Evolutionary conservation across 768 basidiomycete genomes (phyloP).

Genomic region (Phylloporus sp.): DNA sequence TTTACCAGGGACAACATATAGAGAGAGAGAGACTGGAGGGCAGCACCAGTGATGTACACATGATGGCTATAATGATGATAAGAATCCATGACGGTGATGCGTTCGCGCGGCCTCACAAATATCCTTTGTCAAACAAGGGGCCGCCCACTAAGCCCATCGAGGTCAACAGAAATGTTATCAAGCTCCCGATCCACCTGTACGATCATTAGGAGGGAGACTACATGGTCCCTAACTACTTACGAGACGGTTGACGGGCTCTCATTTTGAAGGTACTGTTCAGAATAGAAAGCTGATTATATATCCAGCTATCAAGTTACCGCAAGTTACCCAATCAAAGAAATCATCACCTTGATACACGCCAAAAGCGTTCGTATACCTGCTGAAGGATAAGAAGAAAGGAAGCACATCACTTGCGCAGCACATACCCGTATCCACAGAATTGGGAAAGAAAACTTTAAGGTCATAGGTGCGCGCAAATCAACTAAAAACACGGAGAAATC

Average conservation of each 20-base stretch:
- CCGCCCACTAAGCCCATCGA: slow-evolving; percentile 21
- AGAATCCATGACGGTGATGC: neutral
- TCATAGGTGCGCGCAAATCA: neutral
- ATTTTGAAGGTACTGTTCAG: slow-evolving; percentile 16
- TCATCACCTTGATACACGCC: slow-evolving; percentile 27
- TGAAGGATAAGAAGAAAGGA: neutral
- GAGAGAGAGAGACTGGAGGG: slow-evolving; percentile 26
- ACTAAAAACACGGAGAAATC: neutral
- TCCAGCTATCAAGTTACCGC: neutral
- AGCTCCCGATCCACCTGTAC: slow-evolving; percentile 26
- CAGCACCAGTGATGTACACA: slow-evolving; percentile 22
- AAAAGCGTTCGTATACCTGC: slow-evolving; percentile 19
- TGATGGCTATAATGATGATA: slow-evolving; percentile 7
- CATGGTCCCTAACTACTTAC: slow-evolving; percentile 4
- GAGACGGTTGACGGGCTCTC: slow-evolving; percentile 25
- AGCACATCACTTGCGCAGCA: neutral
- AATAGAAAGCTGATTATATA: slow-evolving; percentile 18
- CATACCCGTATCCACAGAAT: slow-evolving; percentile 27
- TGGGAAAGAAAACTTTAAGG: slow-evolving; percentile 22
- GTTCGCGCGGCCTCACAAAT: slow-evolving; percentile 18
- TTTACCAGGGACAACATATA: slow-evolving; percentile 38
- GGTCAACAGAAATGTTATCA: slow-evolving; percentile 15
- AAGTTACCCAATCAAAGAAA: neutral
- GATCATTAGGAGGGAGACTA: neutral
- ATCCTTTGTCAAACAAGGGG: slow-evolving; percentile 24